A percentile compares a stretch with the other conserved stretches of the same genome.
phyloP scores from a whole-genome alignment of 176 grass and related monocot species.

The Raddia distichophylla region DNA sequence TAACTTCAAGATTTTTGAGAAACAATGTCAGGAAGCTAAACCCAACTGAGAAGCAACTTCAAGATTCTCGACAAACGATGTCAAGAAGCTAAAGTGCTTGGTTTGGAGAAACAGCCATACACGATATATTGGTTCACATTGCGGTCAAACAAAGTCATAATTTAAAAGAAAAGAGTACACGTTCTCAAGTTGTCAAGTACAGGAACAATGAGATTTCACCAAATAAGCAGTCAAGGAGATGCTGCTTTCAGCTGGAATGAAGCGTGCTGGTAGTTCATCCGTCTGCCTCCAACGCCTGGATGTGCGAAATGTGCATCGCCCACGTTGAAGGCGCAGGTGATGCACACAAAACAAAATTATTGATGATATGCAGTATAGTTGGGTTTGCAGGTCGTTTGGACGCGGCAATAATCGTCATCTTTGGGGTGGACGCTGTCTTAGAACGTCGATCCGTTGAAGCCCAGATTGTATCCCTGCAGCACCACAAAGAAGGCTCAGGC shows the following conservation, averaged over 20 bases:
- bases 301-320: not conserved
- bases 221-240: not conserved
- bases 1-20: too few relatives aligned
- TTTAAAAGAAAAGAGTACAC: not conserved
- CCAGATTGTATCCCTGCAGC: slow-evolving; percentile 46
- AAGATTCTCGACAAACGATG: too few relatives aligned
- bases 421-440: not conserved
- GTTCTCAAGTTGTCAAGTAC: not conserved
- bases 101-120: not conserved
- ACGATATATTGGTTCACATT: not conserved
- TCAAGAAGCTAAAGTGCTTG: not conserved
- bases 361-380: not conserved
- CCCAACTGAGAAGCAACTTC: too few relatives aligned
- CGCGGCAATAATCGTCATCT: slow-evolving; percentile 3
- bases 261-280: not conserved
- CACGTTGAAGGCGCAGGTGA: not conserved
- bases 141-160: not conserved
- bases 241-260: not conserved
- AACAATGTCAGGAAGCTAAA: not conserved
- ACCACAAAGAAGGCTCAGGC: not conserved
- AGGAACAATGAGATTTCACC: not conserved
- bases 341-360: slow-evolving; percentile 18
- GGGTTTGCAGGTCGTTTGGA: not conserved
- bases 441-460: slow-evolving; percentile 62
- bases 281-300: not conserved